A percentile compares a stretch with the other conserved stretches of the same genome.
Evolutionary conservation across 208 protist species (phyloP).

Genomic region (Leishmania tropica): DNA sequence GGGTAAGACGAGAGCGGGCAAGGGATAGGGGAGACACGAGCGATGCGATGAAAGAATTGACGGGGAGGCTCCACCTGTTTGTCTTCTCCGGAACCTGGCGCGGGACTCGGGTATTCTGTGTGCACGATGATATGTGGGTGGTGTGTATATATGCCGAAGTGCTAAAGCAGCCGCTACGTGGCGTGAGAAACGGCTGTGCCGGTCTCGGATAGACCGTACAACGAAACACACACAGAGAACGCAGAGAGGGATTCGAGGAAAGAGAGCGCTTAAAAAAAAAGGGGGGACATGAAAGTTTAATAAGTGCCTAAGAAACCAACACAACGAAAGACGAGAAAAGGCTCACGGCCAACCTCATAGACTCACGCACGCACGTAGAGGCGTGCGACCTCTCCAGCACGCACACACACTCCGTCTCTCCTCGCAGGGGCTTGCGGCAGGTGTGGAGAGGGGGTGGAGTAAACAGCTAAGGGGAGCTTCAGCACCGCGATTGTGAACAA

Average conservation of each 20-base stretch:
- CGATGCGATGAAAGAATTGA: background rate
- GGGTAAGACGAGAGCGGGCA: background rate
- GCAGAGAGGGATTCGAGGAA: no score
- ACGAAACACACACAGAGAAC: background rate
- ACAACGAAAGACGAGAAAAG: background rate
- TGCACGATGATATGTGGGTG: no score
- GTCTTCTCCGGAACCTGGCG: no score
- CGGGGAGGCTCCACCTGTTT: no score
- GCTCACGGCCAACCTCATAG: no score
- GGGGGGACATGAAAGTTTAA: no score
- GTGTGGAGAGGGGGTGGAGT: background rate
- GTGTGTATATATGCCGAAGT: no score
- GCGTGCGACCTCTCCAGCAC: background rate
- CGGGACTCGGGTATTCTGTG: no score
- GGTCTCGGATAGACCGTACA: background rate
- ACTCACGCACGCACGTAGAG: background rate
- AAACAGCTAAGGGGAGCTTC: background rate
- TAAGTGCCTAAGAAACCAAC: no score
- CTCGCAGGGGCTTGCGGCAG: background rate
- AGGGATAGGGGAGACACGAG: background rate
- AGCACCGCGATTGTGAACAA: background rate
- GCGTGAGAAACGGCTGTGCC: background rate
- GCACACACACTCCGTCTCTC: background rate
- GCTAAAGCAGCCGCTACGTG: no score
- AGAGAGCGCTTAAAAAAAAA: no score